phyloP scores from a whole-genome alignment of 1,139 yeast species.

The Insectozyma bohioensis region DNA sequence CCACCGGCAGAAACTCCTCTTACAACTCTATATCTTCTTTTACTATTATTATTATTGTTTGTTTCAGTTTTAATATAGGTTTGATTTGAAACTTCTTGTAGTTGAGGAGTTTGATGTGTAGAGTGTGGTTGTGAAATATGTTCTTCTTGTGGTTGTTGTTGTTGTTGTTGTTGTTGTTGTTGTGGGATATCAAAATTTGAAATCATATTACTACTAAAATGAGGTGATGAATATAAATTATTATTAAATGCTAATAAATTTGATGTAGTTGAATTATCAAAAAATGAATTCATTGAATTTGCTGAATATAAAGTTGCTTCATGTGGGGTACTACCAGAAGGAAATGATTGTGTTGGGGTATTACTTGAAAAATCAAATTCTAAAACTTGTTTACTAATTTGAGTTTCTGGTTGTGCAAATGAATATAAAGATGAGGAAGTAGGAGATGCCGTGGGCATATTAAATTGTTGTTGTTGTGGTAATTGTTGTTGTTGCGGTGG shows the following conservation, averaged over 20 bases:
- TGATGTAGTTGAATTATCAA: conserved; percentile 8
- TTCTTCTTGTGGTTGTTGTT: conserved; percentile 2
- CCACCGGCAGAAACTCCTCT: conserved; percentile 65
- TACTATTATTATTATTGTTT: conserved; percentile 1
- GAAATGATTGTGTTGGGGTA: conserved; percentile 9
- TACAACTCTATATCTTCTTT: conserved; percentile 40
- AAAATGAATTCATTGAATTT: conserved; percentile 13
- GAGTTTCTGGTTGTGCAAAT: conserved; percentile 7
- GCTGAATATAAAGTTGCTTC: conserved; percentile 8
- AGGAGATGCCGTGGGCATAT: conserved; percentile 8
- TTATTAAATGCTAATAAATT: conserved; percentile 3
- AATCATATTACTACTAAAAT: neutral
- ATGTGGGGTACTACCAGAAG: neutral
- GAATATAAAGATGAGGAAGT: conserved; percentile 14
- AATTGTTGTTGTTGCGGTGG: conserved; percentile 1
- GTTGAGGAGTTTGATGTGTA: conserved; percentile 4
- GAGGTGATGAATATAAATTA: conserved; percentile 2
- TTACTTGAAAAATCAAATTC: conserved; percentile 3
- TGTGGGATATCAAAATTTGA: neutral
- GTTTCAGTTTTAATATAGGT: conserved; percentile 1
- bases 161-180: conserved; percentile 1
- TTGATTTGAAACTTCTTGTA: conserved; percentile 1
- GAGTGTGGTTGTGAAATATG: conserved; percentile 2
- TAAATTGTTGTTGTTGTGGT: conserved; percentile 7
- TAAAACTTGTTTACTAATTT: conserved; percentile 1